Evolutionary conservation across 768 basidiomycete genomes (phyloP).

Genomic region (Boletus pseudo-olivaceus): DNA sequence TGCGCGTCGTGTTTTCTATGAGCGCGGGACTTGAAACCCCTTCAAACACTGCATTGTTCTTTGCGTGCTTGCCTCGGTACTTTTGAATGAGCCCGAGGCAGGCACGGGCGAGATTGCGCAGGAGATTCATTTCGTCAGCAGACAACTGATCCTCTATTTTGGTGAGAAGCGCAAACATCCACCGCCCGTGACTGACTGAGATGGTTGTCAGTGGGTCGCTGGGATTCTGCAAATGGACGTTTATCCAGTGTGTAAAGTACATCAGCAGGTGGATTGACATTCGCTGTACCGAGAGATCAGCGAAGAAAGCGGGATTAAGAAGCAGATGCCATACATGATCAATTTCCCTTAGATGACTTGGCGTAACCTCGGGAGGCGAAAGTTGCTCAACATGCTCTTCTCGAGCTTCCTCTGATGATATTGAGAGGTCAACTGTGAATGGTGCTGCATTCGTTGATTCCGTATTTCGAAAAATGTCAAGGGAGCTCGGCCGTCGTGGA

Average conservation of each 20-base stretch:
- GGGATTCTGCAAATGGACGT: slow-evolving; percentile 48
- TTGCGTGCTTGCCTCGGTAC: slow-evolving; percentile 19
- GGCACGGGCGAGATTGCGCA: slow-evolving; percentile 74
- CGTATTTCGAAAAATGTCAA: background rate
- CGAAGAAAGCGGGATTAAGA: background rate
- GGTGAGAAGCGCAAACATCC: slow-evolving; percentile 75
- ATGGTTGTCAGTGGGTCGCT: slow-evolving; percentile 38
- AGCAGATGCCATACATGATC: slow-evolving; percentile 54
- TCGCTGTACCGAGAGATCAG: slow-evolving; percentile 40
- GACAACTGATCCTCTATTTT: slow-evolving; percentile 66
- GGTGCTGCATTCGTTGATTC: background rate
- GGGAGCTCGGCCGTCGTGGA: background rate
- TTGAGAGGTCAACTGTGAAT: background rate
- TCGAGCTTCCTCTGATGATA: background rate
- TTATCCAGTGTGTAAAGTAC: slow-evolving; percentile 84
- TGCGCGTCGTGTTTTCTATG: slow-evolving; percentile 27
- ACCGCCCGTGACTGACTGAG: slow-evolving; percentile 60
- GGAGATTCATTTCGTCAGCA: slow-evolving; percentile 71
- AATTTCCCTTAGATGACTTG: slow-evolving; percentile 52
- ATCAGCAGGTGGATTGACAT: slow-evolving; percentile 72
- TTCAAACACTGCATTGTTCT: slow-evolving; percentile 7
- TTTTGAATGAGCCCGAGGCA: slow-evolving; percentile 52
- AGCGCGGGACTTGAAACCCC: background rate
- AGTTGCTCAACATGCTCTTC: slow-evolving; percentile 8
- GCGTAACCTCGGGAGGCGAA: slow-evolving; percentile 55